Conservation (phyloP, 2,329 filamentous ascomycete genomes). For the Aspergillus sp. region DNA sequence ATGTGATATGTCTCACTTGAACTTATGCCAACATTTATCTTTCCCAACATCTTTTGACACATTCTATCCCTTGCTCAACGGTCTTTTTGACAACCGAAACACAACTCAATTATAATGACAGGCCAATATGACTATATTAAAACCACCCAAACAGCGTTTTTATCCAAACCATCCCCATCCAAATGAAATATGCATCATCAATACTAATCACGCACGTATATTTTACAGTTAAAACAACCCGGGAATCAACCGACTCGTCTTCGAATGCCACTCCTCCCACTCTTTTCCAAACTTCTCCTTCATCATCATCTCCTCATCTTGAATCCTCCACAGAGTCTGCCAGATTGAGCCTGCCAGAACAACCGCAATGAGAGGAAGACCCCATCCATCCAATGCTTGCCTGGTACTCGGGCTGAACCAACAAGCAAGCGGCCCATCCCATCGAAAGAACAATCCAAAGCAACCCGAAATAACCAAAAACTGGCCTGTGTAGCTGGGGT, state of each 20-base stretch:
- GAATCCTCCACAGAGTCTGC: slow-evolving; percentile 26
- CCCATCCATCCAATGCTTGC: slow-evolving; percentile 9
- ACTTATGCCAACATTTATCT: no score
- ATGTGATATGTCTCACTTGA: no score
- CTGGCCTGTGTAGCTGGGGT: slow-evolving; percentile 50
- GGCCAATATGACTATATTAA: no score
- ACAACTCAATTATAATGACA: no score
- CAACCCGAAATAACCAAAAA: slow-evolving; percentile 23
- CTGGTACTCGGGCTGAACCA: slow-evolving; percentile 20
- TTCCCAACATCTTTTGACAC: no score
- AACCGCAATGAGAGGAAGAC: background rate
- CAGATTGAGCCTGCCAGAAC: slow-evolving; percentile 4
- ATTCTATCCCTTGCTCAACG: no score
- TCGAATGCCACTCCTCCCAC: slow-evolving; percentile 47
- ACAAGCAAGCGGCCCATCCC: slow-evolving; percentile 38
- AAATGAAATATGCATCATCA: no score
- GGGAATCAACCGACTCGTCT: slow-evolving; percentile 49
- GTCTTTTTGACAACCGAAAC: no score
- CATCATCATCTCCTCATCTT: slow-evolving; percentile 50
- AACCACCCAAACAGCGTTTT: no score
- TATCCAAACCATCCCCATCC: no score
- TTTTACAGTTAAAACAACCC: slow-evolving; percentile 27
- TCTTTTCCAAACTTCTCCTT: slow-evolving; percentile 41
- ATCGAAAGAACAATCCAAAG: slow-evolving; percentile 26
- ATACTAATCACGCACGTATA: no score